A percentile compares a stretch with the other conserved stretches of the same genome.
These are phyloP conservation scores for Ephemerocybe angulata DNA, from an alignment of 768 basidiomycete species.

Conservation along the genomic window DNA sequence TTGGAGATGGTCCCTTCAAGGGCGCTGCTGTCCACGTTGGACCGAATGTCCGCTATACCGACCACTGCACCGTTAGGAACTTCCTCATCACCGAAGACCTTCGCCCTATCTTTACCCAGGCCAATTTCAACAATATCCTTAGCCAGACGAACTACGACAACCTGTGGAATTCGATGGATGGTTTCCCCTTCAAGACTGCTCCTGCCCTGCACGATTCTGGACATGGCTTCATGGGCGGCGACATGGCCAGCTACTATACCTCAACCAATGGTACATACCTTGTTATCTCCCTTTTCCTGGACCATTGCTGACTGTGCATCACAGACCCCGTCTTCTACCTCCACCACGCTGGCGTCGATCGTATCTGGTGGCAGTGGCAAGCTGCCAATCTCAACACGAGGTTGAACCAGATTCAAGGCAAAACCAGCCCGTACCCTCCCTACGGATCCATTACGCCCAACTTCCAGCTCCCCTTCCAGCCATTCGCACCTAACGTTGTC, in stretches of 20 bases:
- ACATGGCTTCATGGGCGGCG: background rate
- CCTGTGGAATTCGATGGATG: constrained; percentile 5
- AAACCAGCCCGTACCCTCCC: background rate
- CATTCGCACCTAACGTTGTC: background rate
- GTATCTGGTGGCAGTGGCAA: constrained; percentile 10
- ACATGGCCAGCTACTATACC: constrained; percentile 2
- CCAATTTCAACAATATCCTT: background rate
- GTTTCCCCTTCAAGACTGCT: background rate
- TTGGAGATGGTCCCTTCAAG: constrained; percentile 6
- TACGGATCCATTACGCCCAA: background rate
- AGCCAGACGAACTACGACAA: background rate
- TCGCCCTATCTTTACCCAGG: background rate
- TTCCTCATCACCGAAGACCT: background rate
- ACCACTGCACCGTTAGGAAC: constrained; percentile 4
- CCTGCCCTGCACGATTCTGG: background rate
- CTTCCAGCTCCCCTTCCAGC: background rate
- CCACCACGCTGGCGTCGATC: constrained; percentile 6
- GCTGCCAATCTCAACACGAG: background rate
- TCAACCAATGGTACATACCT: background rate
- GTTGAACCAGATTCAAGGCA: background rate
- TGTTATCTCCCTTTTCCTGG: background rate
- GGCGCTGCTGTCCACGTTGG: background rate
- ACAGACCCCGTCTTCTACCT: constrained; percentile 4
- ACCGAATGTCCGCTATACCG: background rate
- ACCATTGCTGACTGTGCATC: background rate